Base-by-base conservation (phyloP, 805 yeast species). In the Saccharomycopsis sp. region DNA sequence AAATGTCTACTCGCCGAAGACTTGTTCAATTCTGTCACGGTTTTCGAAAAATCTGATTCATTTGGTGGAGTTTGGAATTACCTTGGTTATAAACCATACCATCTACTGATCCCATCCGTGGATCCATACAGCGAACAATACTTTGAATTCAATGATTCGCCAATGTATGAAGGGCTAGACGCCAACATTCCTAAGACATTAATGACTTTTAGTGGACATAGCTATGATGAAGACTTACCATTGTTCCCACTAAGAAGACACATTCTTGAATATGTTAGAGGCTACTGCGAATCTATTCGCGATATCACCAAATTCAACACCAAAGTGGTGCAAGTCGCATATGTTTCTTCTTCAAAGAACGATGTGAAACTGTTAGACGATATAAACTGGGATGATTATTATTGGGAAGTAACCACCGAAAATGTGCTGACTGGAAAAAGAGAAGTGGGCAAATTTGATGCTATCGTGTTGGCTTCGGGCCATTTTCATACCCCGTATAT, bases 11-110 rank as follows among this genome's bases (percentile, higher is more conserved):
- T 73, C 5, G 71, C 66, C 7, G 88, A 80, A 52, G 55, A 60
- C 1, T 57, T 63, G 2, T 72, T 73, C 51, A 62, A 67, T 27
- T 55, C 59, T 37, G 67, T 85, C 39, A 74, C 72, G 21, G 66
- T 82, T 4, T 83, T 70, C 56, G 95, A 85, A 51, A 66, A 72
- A 38, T 69, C 83, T 50, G 52, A 63, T 5, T 59, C 61, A n/a
- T 57, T 73, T n/a, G 95, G 95, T 11, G 96, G 96, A 0, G 64
- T 85, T 6, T 86, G 96, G 96, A 74, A 77, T 56, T 81, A 75
- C 55, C 16, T 14, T 13, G 26, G 29, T 11, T 19, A 26, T 4
- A 45, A 38, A 2, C 32, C 34, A 14, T 14, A 13, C 9, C n/a
- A 26, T 8, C 45, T 14, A 48, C 46, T 49, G 45, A 53, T 64